These are phyloP conservation scores for Debaryomyces nepalensis DNA, from an alignment of 1,139 yeast genomes.

Conservation along the genomic window DNA sequence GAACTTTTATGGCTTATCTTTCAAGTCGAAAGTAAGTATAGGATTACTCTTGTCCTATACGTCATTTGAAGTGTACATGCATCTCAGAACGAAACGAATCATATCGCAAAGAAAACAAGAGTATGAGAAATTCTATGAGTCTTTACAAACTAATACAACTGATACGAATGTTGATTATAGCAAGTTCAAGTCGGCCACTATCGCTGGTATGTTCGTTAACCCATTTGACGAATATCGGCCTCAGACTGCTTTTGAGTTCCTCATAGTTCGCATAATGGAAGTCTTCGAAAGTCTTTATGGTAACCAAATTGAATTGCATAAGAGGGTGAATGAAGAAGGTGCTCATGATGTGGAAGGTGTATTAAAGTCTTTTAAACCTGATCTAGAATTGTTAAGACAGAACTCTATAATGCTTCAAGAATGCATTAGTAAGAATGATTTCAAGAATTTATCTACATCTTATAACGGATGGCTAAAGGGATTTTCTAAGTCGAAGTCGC, in stretches of 20 bases:
- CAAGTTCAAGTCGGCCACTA: conserved; percentile 54
- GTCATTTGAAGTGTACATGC: conserved; percentile 68
- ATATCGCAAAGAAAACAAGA: conserved; percentile 56
- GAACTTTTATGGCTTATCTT: conserved; percentile 14
- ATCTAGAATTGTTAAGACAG: conserved; percentile 47
- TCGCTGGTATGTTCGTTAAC: conserved; percentile 83
- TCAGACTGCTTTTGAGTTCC: conserved; percentile 86
- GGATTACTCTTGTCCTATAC: conserved; percentile 68
- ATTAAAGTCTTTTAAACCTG: conserved; percentile 65
- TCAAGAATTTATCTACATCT: conserved; percentile 15
- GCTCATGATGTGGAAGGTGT: conserved; percentile 51
- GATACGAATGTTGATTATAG: conserved; percentile 27
- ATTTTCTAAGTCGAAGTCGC: conserved; percentile 5
- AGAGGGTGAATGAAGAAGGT: conserved; percentile 54
- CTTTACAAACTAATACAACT: not conserved
- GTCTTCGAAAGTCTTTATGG: conserved; percentile 68
- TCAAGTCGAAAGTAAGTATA: conserved; percentile 47
- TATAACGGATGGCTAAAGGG: conserved; percentile 12
- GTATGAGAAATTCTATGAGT: conserved; percentile 25
- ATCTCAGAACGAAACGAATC: conserved; percentile 56
- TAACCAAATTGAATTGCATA: conserved; percentile 56
- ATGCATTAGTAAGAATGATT: conserved; percentile 30
- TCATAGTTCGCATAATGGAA: conserved; percentile 71
- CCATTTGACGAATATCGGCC: conserved; percentile 92
- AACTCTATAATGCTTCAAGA: conserved; percentile 37